phyloP scores from a whole-genome alignment of 805 yeast species.

The Candida sithepensis region DNA sequence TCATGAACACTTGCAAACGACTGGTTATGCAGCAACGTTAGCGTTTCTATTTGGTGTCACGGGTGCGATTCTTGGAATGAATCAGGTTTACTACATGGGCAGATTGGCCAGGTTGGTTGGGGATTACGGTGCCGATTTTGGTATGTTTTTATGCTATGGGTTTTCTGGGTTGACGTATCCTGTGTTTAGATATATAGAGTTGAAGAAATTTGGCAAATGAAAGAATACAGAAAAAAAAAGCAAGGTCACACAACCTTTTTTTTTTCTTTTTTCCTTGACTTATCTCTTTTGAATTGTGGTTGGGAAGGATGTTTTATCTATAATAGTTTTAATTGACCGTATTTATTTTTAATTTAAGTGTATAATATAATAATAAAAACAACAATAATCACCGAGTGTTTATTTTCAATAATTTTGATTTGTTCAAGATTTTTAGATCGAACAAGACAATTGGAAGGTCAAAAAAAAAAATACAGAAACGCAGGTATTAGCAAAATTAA shows the following conservation, averaged over 20 bases:
- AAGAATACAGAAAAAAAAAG: neutral
- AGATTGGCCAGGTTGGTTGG: slow-evolving; percentile 67
- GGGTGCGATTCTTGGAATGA: slow-evolving; percentile 86
- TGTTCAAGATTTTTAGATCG: no score
- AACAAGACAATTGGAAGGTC: no score
- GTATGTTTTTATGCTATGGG: slow-evolving; percentile 75
- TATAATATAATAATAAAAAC: no score
- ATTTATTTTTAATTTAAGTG: no score
- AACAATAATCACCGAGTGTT: no score
- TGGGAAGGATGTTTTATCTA: no score
- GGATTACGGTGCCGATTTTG: slow-evolving; percentile 72
- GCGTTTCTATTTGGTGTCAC: slow-evolving; percentile 69
- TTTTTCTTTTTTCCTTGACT: no score
- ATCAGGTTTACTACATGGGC: slow-evolving; percentile 80
- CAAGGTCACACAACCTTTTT: neutral
- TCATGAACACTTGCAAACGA: slow-evolving; percentile 52
- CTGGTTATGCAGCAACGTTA: slow-evolving; percentile 66
- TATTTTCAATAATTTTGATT: no score
- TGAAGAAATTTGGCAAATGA: slow-evolving; percentile 45
- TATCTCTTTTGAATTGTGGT: no score
- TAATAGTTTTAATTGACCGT: no score
- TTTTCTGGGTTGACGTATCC: slow-evolving; percentile 67
- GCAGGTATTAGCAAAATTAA: no score
- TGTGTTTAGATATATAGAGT: slow-evolving; percentile 58
- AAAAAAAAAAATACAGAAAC: no score